Evolutionary conservation across 371 early-diverging fungal species (phyloP).

Genomic region (Zancudomyces culisetae): DNA sequence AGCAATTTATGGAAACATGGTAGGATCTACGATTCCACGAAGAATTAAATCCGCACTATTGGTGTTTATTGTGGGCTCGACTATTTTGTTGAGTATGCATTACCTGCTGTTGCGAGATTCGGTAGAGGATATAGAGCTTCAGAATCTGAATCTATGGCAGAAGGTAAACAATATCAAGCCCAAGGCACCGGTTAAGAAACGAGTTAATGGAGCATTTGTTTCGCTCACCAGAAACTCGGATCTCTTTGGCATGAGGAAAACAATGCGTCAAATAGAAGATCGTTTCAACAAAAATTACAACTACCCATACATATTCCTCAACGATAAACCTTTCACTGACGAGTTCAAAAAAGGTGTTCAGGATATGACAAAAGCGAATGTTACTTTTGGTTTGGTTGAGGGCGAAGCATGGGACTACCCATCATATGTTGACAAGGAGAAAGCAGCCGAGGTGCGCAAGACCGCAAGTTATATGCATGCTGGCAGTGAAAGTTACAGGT

Average conservation of each 20-base stretch:
- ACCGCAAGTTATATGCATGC: slow-evolving; percentile 68
- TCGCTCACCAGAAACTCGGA: slow-evolving; percentile 58
- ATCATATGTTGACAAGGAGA: slow-evolving; percentile 43
- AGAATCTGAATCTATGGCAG: no score
- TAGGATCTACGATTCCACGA: no score
- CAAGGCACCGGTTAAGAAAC: slow-evolving; percentile 4
- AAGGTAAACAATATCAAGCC: neutral
- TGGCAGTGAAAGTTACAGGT: slow-evolving; percentile 62
- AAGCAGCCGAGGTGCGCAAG: slow-evolving; percentile 32
- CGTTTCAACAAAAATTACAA: slow-evolving; percentile 58
- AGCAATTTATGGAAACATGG: no score
- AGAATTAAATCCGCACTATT: no score
- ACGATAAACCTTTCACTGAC: slow-evolving; percentile 58
- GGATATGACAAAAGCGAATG: slow-evolving; percentile 28
- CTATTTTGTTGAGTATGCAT: no score
- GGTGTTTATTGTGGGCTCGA: no score
- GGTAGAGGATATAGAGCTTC: no score
- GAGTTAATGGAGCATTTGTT: slow-evolving; percentile 42
- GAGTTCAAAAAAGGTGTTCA: slow-evolving; percentile 41
- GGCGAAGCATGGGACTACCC: slow-evolving; percentile 65
- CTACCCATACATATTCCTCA: slow-evolving; percentile 77
- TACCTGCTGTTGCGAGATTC: no score
- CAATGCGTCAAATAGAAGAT: slow-evolving; percentile 57
- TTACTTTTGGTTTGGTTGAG: slow-evolving; percentile 48
- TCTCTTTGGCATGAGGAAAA: slow-evolving; percentile 35